phyloP scores from a whole-genome alignment of 1,284 basidiomycete genomes.

The Pulchroboletus neoregius region DNA sequence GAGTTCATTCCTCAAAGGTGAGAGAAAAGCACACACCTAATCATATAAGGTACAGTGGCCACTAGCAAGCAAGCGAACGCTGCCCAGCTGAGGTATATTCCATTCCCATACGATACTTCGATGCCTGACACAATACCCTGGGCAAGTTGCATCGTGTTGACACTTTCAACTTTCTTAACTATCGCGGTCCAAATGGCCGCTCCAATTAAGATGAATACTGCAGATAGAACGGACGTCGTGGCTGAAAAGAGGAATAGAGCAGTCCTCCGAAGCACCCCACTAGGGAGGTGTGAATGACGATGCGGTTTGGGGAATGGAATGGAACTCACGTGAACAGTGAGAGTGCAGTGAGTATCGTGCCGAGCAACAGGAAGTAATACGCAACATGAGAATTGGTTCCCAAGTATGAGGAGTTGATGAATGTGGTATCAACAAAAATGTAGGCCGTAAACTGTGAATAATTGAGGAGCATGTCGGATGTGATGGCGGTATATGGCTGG shows the following conservation, averaged over 20 bases:
- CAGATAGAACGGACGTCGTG: slow-evolving; percentile 55
- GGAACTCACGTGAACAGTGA: slow-evolving; percentile 54
- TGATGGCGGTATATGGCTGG: slow-evolving; percentile 56
- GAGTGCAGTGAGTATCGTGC: slow-evolving; percentile 61
- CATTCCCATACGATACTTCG: slow-evolving; percentile 55
- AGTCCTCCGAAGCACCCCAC: slow-evolving; percentile 63
- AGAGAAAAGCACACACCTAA: slow-evolving; percentile 45
- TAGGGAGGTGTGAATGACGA: slow-evolving; percentile 30
- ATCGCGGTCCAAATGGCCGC: slow-evolving; percentile 74
- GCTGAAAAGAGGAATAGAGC: slow-evolving; percentile 67
- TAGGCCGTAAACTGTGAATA: slow-evolving; percentile 55
- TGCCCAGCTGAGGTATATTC: slow-evolving; percentile 64
- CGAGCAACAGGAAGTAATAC: slow-evolving; percentile 72
- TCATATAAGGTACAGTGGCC: slow-evolving; percentile 68
- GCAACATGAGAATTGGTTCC: slow-evolving; percentile 62
- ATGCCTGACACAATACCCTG: slow-evolving; percentile 54
- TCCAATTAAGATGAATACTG: slow-evolving; percentile 61
- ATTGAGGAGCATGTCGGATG: slow-evolving; percentile 61
- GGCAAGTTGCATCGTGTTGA: slow-evolving; percentile 52
- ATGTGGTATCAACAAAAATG: slow-evolving; percentile 51
- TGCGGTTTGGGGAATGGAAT: slow-evolving; percentile 1
- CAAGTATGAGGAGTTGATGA: slow-evolving; percentile 59
- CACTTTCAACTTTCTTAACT: slow-evolving; percentile 55
- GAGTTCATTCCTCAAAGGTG: slow-evolving; percentile 9
- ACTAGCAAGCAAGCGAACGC: slow-evolving; percentile 60